These are phyloP conservation scores for Monosporascus sp. DNA, from an alignment of 2,329 filamentous ascomycete species.

Conservation along the genomic window DNA sequence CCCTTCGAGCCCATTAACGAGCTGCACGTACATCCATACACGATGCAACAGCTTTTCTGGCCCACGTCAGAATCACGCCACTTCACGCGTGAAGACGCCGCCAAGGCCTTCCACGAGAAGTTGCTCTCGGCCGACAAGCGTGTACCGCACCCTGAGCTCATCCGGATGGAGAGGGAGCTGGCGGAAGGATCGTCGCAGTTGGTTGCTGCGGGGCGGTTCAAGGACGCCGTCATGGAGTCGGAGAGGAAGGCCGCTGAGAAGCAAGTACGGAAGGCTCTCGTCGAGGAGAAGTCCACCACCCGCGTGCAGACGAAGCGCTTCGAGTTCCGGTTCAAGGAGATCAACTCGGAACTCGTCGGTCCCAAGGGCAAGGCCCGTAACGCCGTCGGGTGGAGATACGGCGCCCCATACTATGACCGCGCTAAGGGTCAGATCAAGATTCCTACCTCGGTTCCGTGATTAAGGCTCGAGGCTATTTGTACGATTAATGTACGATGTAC, in stretches of 20 bases:
- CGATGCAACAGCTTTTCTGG: constrained; percentile 60
- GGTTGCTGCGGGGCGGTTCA: constrained; percentile 37
- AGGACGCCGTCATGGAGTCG: constrained; percentile 31
- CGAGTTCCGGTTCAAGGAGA: constrained; percentile 59
- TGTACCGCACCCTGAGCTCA: constrained; percentile 59
- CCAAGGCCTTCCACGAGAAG: constrained; percentile 56
- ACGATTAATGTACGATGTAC: constrained; percentile 19
- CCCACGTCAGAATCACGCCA: constrained; percentile 58
- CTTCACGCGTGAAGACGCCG: constrained; percentile 62
- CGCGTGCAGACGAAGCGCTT: constrained; percentile 48
- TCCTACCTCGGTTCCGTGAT: constrained; percentile 55
- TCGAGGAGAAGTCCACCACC: constrained; percentile 34
- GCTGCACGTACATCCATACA: constrained; percentile 56
- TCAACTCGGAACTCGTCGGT: constrained; percentile 54
- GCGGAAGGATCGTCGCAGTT: constrained; percentile 29
- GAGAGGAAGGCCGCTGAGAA: constrained; percentile 38
- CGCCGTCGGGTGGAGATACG: constrained; percentile 60
- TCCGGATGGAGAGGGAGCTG: constrained; percentile 48
- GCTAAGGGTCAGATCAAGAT: constrained; percentile 64
- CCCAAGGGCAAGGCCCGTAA: constrained; percentile 44
- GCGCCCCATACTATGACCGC: constrained; percentile 57
- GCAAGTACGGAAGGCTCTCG: constrained; percentile 27
- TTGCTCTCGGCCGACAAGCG: constrained; percentile 58
- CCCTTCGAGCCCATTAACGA: constrained; percentile 61
- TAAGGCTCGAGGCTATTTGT: constrained; percentile 8